phyloP scores from a whole-genome alignment of 805 yeast species.

The Candida vaughaniae region DNA sequence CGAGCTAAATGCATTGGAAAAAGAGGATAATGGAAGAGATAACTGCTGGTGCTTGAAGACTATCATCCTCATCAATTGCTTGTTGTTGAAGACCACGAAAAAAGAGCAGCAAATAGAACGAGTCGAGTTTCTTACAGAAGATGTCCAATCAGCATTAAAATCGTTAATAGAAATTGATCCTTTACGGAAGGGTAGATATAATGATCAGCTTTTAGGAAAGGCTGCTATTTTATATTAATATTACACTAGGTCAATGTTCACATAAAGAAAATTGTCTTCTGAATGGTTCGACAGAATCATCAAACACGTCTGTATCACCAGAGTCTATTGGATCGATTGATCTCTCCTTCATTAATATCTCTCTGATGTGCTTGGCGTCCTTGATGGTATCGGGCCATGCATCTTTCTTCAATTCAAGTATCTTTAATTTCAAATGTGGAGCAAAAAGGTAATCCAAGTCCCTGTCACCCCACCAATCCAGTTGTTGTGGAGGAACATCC shows the following conservation, averaged over 20 bases:
- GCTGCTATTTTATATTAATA: slow-evolving; percentile 3
- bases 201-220: slow-evolving; percentile 31
- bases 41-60: slow-evolving; percentile 77
- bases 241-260: slow-evolving; percentile 23
- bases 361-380: slow-evolving; percentile 26
- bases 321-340: slow-evolving; percentile 3
- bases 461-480: slow-evolving; percentile 27
- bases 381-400: slow-evolving; percentile 19
- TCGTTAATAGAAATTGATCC: slow-evolving; percentile 60
- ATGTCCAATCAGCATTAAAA: slow-evolving; percentile 35
- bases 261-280: slow-evolving; percentile 27
- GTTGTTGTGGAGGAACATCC: slow-evolving; percentile 39
- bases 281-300: slow-evolving; percentile 16
- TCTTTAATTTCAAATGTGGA: slow-evolving; percentile 4
- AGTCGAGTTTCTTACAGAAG: slow-evolving; percentile 23
- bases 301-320: slow-evolving; percentile 1
- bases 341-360: slow-evolving; percentile 34
- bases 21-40: slow-evolving; percentile 59
- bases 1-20: slow-evolving; percentile 71
- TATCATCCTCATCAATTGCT: slow-evolving; percentile 46
- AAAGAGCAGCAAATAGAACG: neutral
- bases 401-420: slow-evolving; percentile 1
- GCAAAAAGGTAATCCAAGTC: slow-evolving; percentile 11
- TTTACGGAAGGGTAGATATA: slow-evolving; percentile 58
- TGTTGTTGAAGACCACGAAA: slow-evolving; percentile 14